These are phyloP conservation scores for Talaromyces liani DNA, from an alignment of 495 filamentous ascomycete genomes.

Conservation along the genomic window DNA sequence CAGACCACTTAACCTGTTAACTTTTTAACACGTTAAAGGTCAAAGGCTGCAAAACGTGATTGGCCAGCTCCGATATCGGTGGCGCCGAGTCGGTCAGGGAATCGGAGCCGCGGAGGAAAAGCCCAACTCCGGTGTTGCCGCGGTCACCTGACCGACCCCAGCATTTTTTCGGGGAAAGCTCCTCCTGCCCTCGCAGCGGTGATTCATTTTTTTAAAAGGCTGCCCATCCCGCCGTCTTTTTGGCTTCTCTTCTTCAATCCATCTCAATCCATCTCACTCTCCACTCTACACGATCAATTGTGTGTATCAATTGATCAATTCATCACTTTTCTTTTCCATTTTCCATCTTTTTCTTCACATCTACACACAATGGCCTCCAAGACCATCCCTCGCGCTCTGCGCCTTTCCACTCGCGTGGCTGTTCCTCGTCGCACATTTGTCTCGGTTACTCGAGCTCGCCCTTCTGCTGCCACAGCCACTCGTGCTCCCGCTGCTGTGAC, in stretches of 20 bases:
- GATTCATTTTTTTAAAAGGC: conserved; percentile 13
- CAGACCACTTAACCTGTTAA: not conserved
- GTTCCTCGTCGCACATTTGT: conserved; percentile 65
- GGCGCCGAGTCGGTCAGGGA: not conserved
- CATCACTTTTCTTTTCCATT: conserved; percentile 3
- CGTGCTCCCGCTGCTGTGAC: conserved; percentile 46
- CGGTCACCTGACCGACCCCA: conserved; percentile 10
- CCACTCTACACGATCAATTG: conserved; percentile 14
- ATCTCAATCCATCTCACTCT: conserved; percentile 9
- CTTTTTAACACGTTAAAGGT: not conserved
- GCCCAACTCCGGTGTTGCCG: conserved; percentile 26
- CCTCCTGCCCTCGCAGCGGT: conserved; percentile 7
- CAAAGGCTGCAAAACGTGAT: not conserved
- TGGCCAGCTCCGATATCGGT: conserved; percentile 3
- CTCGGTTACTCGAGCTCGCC: conserved; percentile 32
- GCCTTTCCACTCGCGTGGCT: conserved; percentile 30
- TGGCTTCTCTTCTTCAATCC: conserved; percentile 16
- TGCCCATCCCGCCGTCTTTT: conserved; percentile 13
- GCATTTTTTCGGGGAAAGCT: conserved; percentile 12
- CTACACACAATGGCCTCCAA: conserved; percentile 66
- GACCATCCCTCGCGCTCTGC: conserved; percentile 31
- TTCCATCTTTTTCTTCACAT: conserved; percentile 16
- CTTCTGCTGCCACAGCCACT: conserved; percentile 16
- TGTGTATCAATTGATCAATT: conserved; percentile 15
- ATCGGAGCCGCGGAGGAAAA: conserved; percentile 27